These are phyloP conservation scores for Paraphaeosphaeria sporulosa DNA, from an alignment of 2,329 filamentous ascomycete species.

Conservation along the genomic window DNA sequence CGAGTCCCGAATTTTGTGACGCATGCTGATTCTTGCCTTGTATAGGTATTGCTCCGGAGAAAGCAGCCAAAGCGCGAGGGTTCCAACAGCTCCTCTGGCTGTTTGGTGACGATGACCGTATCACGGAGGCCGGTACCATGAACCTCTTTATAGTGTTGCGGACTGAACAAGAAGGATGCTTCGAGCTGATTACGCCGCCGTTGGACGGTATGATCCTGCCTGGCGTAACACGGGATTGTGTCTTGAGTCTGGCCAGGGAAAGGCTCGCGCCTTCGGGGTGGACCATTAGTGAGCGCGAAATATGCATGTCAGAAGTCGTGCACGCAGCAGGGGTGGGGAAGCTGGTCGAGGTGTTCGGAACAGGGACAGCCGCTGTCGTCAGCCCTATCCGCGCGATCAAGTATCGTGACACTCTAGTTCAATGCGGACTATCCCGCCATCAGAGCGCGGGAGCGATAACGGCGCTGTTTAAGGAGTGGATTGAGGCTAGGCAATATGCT, in stretches of 20 bases:
- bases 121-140: slow-evolving; percentile 9
- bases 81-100: slow-evolving; percentile 10
- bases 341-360: slow-evolving; percentile 1
- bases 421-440: slow-evolving; percentile 4
- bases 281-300: background rate
- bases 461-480: slow-evolving; percentile 3
- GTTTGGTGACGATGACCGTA: slow-evolving; percentile 3
- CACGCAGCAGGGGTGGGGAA: background rate
- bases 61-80: background rate
- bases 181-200: slow-evolving; percentile 2
- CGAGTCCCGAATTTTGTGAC: background rate
- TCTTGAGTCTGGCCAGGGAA: slow-evolving; percentile 3
- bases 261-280: slow-evolving; percentile 2
- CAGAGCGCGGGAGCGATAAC: background rate
- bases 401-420: background rate
- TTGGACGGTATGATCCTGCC: slow-evolving; percentile 8
- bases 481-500: slow-evolving; percentile 2
- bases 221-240: slow-evolving; percentile 7
- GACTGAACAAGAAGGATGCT: background rate
- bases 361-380: slow-evolving; percentile 10
- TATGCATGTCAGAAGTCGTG: background rate
- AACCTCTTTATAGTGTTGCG: slow-evolving; percentile 6
- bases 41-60: slow-evolving; percentile 4
- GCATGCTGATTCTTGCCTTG: background rate
- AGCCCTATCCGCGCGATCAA: slow-evolving; percentile 8